Conservation (phyloP, 371 early-diverging fungal species). For the Mucor sp. region DNA sequence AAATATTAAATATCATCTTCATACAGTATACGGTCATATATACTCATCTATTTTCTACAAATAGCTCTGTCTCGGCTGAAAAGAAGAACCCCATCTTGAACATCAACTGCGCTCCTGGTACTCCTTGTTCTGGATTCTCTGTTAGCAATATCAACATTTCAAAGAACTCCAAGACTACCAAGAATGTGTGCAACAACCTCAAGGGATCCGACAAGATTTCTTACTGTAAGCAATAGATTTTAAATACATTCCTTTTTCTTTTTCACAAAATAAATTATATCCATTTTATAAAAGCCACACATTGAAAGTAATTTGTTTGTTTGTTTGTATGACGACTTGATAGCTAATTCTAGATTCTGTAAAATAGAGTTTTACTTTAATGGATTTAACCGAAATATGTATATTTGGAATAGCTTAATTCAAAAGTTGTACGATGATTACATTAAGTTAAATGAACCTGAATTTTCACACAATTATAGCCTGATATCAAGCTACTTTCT, state of each 20-base stretch:
- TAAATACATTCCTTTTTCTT: background rate
- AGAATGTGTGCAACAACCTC: conserved; percentile 18
- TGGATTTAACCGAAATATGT: background rate
- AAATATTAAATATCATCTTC: background rate
- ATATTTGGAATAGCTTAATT: background rate
- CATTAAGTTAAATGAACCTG: too few species aligned
- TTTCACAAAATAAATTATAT: too few species aligned
- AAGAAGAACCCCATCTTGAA: conserved; percentile 26
- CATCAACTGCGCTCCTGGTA: conserved; percentile 29
- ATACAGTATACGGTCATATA: too few species aligned
- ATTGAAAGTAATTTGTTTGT: too few species aligned
- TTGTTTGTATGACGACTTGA: background rate
- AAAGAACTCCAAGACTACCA: conserved; percentile 18
- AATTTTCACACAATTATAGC: too few species aligned
- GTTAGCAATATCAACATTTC: conserved; percentile 24
- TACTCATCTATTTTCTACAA: too few species aligned
- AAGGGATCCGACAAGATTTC: conserved; percentile 18
- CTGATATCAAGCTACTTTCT: background rate
- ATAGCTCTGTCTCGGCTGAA: conserved; percentile 11
- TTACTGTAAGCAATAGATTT: conserved; percentile 5
- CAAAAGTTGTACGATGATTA: background rate
- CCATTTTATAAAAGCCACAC: too few species aligned
- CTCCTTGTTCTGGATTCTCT: conserved; percentile 29
- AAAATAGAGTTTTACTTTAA: background rate
- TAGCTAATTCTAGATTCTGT: background rate